phyloP scores from a whole-genome alignment of 768 basidiomycete species.

The Tulasnella sp. region DNA sequence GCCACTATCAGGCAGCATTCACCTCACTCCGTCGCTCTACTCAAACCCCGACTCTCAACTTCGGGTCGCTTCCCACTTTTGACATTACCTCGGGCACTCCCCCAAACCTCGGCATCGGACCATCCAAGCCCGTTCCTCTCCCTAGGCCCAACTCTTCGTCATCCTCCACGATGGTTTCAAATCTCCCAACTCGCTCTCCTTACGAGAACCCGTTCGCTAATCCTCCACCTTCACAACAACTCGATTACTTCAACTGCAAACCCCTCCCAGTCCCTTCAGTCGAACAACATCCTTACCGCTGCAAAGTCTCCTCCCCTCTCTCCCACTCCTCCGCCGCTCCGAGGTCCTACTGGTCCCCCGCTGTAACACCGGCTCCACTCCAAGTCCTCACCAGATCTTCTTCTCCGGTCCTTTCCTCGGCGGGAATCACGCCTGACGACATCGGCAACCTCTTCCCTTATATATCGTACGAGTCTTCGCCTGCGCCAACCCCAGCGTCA shows the following conservation, averaged over 20 bases:
- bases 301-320: neutral
- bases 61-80: neutral
- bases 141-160: neutral
- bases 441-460: neutral
- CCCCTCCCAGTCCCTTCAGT: neutral
- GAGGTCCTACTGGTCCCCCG: neutral
- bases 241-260: constrained; percentile 11
- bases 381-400: neutral
- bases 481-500: no score
- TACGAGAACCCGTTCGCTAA: neutral
- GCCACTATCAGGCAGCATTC: neutral
- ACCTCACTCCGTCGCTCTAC: neutral
- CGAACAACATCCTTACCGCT: neutral
- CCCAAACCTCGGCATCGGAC: neutral
- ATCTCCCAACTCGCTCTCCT: neutral
- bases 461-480: neutral
- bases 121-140: neutral
- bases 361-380: neutral
- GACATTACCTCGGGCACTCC: neutral
- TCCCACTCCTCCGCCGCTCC: neutral
- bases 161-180: neutral
- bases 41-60: neutral
- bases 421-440: neutral
- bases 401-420: neutral
- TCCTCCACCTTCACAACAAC: neutral